Evolutionary conservation across 2,329 filamentous ascomycete species (phyloP).

Genomic region (Cladosporium sp.): DNA sequence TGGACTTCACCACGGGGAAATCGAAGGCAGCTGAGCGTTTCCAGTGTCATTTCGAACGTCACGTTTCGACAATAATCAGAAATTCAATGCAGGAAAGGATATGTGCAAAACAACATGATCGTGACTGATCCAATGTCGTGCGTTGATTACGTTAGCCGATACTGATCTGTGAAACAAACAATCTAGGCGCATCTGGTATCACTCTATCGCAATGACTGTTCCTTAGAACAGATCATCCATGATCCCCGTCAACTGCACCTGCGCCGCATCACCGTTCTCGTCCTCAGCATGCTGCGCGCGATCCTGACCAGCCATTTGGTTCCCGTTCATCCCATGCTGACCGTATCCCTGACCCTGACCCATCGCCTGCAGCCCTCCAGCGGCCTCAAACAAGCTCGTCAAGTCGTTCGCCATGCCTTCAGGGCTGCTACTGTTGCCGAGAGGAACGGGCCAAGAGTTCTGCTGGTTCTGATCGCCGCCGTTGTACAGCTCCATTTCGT

Average conservation of each 20-base stretch:
- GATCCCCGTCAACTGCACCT: conserved; percentile 6
- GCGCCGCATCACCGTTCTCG: not conserved
- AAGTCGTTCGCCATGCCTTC: conserved; percentile 58
- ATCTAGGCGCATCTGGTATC: no score
- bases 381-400: conserved; percentile 58
- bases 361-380: conserved; percentile 43
- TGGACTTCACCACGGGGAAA: no score
- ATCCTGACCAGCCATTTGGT: not conserved
- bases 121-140: no score
- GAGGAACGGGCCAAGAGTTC: not conserved
- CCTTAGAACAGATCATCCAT: conserved; percentile 5
- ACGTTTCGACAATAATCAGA: no score
- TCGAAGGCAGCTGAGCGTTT: no score
- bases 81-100: no score
- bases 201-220: no score
- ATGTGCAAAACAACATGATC: no score
- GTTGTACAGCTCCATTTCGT: conserved; percentile 48
- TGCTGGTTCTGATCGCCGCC: not conserved
- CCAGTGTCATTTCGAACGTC: no score
- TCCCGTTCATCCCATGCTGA: not conserved
- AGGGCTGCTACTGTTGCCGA: conserved; percentile 46
- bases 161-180: no score
- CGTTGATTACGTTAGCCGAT: no score
- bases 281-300: not conserved
- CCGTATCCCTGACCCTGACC: conserved; percentile 2